These are phyloP conservation scores for Fraxinus cuspidata DNA, from an alignment of 257 asterid genomes.

Conservation along the genomic window DNA sequence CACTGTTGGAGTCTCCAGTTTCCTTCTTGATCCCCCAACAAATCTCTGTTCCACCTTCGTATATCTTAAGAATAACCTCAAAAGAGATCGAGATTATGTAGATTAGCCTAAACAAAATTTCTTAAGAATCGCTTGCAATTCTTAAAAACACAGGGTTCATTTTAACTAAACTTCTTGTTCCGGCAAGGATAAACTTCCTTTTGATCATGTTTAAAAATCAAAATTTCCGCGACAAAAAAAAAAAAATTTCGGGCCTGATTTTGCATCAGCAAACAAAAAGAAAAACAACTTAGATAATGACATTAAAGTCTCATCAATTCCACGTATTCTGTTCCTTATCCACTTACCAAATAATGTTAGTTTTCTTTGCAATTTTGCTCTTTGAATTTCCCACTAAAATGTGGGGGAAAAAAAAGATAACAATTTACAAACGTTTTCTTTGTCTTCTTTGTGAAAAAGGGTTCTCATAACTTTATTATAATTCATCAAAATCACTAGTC, in stretches of 20 bases:
- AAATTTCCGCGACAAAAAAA: background rate
- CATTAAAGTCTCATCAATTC: conserved; percentile 31
- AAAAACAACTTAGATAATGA: conserved; percentile 36
- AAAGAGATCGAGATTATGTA: no score
- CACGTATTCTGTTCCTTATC: conserved; percentile 45
- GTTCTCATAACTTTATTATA: no score
- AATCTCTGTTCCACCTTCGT: no score
- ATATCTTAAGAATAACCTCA: no score
- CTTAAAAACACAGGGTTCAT: background rate
- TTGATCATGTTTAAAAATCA: background rate
- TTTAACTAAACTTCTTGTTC: background rate
- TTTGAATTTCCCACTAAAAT: conserved; percentile 26
- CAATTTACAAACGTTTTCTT: conserved; percentile 30
- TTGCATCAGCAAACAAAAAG: conserved; percentile 24
- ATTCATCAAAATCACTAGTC: no score
- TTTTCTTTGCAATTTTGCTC: conserved; percentile 26
- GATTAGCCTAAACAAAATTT: background rate
- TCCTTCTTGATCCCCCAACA: no score
- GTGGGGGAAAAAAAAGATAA: background rate
- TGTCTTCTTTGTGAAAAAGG: background rate
- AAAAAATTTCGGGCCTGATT: no score
- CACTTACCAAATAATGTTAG: conserved; percentile 45
- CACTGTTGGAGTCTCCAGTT: background rate
- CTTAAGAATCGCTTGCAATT: background rate
- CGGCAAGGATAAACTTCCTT: background rate